These are phyloP conservation scores for Cystoisospora suis DNA, from an alignment of 169 alveolate species.

Conservation along the genomic window DNA sequence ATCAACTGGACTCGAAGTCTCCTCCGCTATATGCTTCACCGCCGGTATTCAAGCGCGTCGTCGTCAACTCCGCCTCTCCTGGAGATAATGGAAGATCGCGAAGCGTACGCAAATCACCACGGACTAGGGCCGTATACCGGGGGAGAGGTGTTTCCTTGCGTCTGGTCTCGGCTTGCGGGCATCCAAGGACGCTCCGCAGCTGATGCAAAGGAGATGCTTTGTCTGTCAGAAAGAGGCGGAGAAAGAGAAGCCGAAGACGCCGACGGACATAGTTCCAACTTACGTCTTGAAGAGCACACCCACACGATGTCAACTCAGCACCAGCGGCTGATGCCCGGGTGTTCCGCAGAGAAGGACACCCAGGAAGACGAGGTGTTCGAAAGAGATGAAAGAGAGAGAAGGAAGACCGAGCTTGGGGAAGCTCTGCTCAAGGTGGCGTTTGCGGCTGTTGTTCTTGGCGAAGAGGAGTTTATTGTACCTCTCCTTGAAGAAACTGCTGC, in stretches of 20 bases:
- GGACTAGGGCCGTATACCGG: conserved; percentile 52
- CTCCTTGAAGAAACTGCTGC: conserved; percentile 53
- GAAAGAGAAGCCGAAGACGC: background rate
- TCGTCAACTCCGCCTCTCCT: background rate
- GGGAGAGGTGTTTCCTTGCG: conserved; percentile 47
- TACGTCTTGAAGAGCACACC: too few species aligned
- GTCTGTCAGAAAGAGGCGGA: background rate
- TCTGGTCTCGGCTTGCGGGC: background rate
- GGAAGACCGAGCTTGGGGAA: conserved; percentile 22
- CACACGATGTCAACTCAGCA: too few species aligned
- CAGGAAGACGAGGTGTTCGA: background rate
- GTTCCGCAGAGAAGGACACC: background rate
- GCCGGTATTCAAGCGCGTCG: conserved; percentile 37
- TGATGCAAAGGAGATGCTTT: background rate
- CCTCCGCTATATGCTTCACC: conserved; percentile 47
- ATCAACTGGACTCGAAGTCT: conserved; percentile 53
- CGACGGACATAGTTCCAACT: too few species aligned
- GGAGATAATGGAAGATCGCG: conserved; percentile 23
- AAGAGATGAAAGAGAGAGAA: background rate
- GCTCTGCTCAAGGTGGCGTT: conserved; percentile 54
- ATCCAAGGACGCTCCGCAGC: background rate
- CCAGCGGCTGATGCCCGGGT: too few species aligned
- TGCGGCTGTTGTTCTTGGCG: conserved; percentile 47
- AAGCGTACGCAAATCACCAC: conserved; percentile 32
- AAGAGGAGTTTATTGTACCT: conserved; percentile 48